Evolutionary conservation across 768 basidiomycete species (phyloP).

Genomic region (Trametes cingulata): DNA sequence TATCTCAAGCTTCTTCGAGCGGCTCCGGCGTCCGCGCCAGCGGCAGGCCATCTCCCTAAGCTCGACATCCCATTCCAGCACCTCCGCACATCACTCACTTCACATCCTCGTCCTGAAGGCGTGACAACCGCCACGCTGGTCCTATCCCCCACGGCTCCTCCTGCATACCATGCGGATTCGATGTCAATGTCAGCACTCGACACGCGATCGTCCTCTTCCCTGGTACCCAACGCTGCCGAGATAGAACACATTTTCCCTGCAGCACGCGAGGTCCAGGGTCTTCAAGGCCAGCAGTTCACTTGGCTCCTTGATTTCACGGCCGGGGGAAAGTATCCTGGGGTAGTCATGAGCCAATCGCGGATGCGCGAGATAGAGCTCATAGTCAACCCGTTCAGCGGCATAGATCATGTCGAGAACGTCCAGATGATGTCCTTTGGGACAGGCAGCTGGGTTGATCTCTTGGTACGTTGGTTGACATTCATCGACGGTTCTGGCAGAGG

Average conservation of each 20-base stretch:
- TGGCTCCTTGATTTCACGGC: conserved; percentile 80
- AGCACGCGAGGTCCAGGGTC: conserved; percentile 30
- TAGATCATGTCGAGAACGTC: conserved; percentile 43
- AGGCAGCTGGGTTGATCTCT: conserved; percentile 65
- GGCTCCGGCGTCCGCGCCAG: conserved; percentile 31
- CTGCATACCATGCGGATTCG: conserved; percentile 32
- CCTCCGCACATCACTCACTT: conserved; percentile 47
- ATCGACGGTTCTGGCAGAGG: background rate
- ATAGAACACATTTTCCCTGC: conserved; percentile 54
- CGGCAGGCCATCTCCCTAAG: conserved; percentile 32
- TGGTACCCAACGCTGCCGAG: conserved; percentile 45
- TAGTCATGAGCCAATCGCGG: conserved; percentile 72
- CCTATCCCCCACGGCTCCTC: conserved; percentile 45
- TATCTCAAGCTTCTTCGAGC: conserved; percentile 65
- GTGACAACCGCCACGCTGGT: conserved; percentile 54
- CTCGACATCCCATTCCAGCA: conserved; percentile 56
- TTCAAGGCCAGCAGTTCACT: conserved; percentile 33
- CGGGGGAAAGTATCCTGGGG: conserved; percentile 47
- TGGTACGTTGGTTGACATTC: conserved; percentile 43
- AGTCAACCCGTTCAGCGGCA: conserved; percentile 54
- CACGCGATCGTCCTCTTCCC: conserved; percentile 54
- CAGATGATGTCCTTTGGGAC: conserved; percentile 48
- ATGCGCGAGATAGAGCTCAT: conserved; percentile 73
- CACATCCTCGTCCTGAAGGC: conserved; percentile 42
- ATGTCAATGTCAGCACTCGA: conserved; percentile 27